Base-by-base conservation (phyloP, 2,329 filamentous ascomycete genomes). In the Stemphylium beticola region DNA sequence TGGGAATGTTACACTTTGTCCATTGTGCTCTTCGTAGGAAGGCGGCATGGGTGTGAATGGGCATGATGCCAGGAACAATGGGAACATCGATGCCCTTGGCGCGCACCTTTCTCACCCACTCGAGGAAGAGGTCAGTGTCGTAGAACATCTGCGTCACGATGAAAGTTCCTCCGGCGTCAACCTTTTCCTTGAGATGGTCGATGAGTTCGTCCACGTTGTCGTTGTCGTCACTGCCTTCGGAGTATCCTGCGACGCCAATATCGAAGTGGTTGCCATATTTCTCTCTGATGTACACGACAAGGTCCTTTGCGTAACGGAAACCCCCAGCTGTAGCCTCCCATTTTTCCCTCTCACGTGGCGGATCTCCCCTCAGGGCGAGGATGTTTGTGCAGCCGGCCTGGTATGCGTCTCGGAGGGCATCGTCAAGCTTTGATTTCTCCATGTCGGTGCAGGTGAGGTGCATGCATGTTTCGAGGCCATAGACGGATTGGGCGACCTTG, bases 141-240 rank as follows among this genome's bases (percentile, higher is more conserved):
- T 99, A 99, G 79, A 98, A 98, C 95, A 99, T 99, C 79, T 99
- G 95, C 0, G 95, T 98, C 49, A 99, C 91, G 61, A 99, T 90
- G 74, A 98, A 99, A 6, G 90, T 89, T 58, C 89, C 93, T 46
- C 95, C 95, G 55, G 91, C 91, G 73, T 99, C 95, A 31, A 98
- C 88, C 81, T 99, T 99, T 76, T 98, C 90, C 80, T 98, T 98
- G 71, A 99, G 79, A 75, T 98, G 95, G 61, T 95, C 88, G 60
- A 99, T 86, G 68, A 99, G 83, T 56, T 85, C 78, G 41, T 96
- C 92, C 48, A 92, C 88, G 69, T 96, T 87, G 67, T 91, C 87
- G 74, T 96, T 92, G 75, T 98, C 95, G 68, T 99, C 95, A 67
- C 89, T 92, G 31, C 95, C 93, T 78, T 99, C 95, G 0, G 95